Evolutionary conservation across 148 eudicot species (phyloP).

Genomic region (Vaccinium darrowii): DNA sequence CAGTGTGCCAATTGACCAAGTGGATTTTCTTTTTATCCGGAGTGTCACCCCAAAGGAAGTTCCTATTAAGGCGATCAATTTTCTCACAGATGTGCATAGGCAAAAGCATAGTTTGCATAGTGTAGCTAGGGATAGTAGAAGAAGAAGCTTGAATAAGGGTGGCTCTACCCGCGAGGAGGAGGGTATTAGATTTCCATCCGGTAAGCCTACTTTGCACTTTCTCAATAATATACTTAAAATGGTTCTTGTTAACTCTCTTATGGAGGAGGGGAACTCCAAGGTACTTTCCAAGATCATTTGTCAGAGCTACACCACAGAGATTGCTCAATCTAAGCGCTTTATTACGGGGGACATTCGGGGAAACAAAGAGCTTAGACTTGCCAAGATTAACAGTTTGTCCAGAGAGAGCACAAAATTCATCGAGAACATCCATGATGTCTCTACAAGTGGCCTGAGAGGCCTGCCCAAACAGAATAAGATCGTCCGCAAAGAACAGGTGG

Average conservation of each 20-base stretch:
- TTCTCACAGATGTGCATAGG: not conserved
- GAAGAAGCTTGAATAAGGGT: not conserved
- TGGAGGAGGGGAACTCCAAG: not conserved
- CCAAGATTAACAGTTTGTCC: not conserved
- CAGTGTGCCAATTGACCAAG: not conserved
- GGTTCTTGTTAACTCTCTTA: not conserved
- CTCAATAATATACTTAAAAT: too few relatives aligned
- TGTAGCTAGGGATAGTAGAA: not conserved
- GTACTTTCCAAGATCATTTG: not conserved
- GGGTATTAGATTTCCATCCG: not conserved
- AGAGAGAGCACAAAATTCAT: not conserved
- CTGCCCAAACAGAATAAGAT: not conserved
- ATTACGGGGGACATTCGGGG: accelerated
- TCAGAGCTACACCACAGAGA: not conserved
- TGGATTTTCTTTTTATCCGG: too few relatives aligned
- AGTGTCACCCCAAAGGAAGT: not conserved
- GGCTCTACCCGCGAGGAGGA: not conserved
- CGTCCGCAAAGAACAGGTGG: not conserved
- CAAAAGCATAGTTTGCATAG: not conserved
- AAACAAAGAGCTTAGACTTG: not conserved
- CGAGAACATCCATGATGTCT: not conserved
- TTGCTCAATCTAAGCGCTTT: not conserved
- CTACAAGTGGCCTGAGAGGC: not conserved
- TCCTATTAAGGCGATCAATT: not conserved
- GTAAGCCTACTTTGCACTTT: too few relatives aligned